Base-by-base conservation (phyloP, 768 basidiomycete species). In the Mycena amicta region DNA sequence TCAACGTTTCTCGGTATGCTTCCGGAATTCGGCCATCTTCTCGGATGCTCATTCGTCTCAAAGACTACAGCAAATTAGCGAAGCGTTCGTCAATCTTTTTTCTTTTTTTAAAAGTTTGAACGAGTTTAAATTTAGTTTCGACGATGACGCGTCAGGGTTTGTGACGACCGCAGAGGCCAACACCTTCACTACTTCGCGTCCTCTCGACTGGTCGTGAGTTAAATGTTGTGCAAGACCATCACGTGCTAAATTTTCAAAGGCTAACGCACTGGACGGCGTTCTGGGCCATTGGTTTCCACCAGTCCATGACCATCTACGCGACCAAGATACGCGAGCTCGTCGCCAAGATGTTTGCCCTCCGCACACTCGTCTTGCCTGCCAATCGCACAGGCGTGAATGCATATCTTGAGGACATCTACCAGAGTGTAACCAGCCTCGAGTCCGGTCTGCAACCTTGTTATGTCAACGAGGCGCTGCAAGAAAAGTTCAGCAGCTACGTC, bases 91-190 rank as follows among this genome's bases (percentile, higher is more conserved):
- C n/a, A n/a, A n/a, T n/a, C n/a, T n/a, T n/a, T n/a, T n/a, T n/a
- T n/a, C n/a, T n/a, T n/a, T n/a, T n/a, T n/a, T n/a, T n/a, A n/a
- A n/a, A n/a, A n/a, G n/a, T n/a, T n/a, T n/a, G n/a, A n/a, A n/a
- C n/a, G n/a, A n/a, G n/a, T n/a, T n/a, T n/a, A n/a, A n/a, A n/a
- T n/a, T n/a, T n/a, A n/a, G n/a, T 1, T 72, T 77, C 43, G 76
- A 77, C 29, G 71, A 72, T 31, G 75, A 77, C 55, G 70, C 68
- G 0, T 72, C 71, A 3, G 73, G 75, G 0, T 77, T 71, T 25
- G 59, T 76, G 2, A 74, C 68, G 0, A 58, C 74, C 6, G 58
- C 57, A 8, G 75, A 75, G 41, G 72, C 69, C 0, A 76, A 76
- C 47, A 39, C 53, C 0, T 74, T 73, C 52, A 71, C 72, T 0